Evolutionary conservation across 768 basidiomycete species (phyloP).

Genomic region (Tylopilus felleus): DNA sequence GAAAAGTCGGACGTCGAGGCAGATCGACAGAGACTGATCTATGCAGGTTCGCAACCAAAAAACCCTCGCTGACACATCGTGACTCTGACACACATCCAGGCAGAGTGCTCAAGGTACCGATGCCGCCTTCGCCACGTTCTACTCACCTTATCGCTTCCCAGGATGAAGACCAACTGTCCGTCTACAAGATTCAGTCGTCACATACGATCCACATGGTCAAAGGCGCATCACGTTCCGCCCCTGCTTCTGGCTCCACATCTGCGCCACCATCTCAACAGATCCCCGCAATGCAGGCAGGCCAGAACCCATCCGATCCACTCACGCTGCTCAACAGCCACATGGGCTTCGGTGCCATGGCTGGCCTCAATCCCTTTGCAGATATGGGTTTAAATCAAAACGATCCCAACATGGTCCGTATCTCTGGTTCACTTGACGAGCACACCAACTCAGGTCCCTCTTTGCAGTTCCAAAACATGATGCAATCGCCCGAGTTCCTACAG

Average conservation of each 20-base stretch:
- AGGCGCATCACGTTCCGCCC: constrained; percentile 53
- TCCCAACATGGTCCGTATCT: constrained; percentile 78
- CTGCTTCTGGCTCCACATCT: constrained; percentile 37
- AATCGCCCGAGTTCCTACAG: constrained; percentile 77
- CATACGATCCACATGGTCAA: constrained; percentile 96
- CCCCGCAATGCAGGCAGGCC: constrained; percentile 88
- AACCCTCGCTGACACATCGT: not conserved
- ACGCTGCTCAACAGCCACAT: constrained; percentile 76
- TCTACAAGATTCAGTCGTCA: constrained; percentile 86
- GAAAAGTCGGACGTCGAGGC: constrained; percentile 81
- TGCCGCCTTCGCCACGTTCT: not conserved
- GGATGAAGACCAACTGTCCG: constrained; percentile 79
- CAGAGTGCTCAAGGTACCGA: constrained; percentile 65
- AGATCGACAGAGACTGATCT: constrained; percentile 87
- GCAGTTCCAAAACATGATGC: constrained; percentile 82
- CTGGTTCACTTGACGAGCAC: too few relatives aligned
- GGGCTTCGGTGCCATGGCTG: constrained; percentile 77
- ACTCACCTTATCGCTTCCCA: constrained; percentile 29
- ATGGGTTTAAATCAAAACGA: constrained; percentile 91
- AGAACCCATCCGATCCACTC: constrained; percentile 83
- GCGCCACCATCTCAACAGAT: constrained; percentile 42
- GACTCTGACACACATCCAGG: constrained; percentile 36
- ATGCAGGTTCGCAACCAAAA: constrained; percentile 60
- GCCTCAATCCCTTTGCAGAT: constrained; percentile 88
- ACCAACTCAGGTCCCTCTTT: not conserved